Evolutionary conservation across 805 yeast species (phyloP).

Genomic region (Nakazawaea wickerhamii): DNA sequence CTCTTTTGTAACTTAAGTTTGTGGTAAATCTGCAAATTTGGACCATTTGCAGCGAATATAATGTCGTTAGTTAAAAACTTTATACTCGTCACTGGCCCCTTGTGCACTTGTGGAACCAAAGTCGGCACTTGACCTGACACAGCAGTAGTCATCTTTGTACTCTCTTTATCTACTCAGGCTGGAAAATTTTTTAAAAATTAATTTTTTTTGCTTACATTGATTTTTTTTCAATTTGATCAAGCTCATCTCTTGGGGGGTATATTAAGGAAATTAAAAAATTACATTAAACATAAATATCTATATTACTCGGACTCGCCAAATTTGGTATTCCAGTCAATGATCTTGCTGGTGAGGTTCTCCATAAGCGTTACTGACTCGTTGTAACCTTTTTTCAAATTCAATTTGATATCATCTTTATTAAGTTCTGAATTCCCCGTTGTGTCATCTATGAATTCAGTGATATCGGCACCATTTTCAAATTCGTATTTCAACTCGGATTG

Average conservation of each 20-base stretch:
- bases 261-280: not conserved
- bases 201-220: not conserved
- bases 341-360: slow-evolving; percentile 67
- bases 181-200: not conserved
- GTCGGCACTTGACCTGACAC: no score
- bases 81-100: slow-evolving; percentile 71
- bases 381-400: slow-evolving; percentile 41
- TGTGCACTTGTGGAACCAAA: slow-evolving; percentile 25
- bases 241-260: not conserved
- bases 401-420: slow-evolving; percentile 22
- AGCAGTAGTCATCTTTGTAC: no score
- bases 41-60: slow-evolving; percentile 68
- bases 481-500: slow-evolving; percentile 80
- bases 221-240: not conserved
- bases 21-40: slow-evolving; percentile 51
- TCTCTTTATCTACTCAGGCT: no score
- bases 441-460: slow-evolving; percentile 42
- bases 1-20: slow-evolving; percentile 33
- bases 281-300: not conserved
- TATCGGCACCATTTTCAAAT: slow-evolving; percentile 48
- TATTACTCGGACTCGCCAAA: slow-evolving; percentile 33
- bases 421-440: slow-evolving; percentile 19
- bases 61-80: slow-evolving; percentile 32
- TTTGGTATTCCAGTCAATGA: slow-evolving; percentile 75
- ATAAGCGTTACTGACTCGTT: slow-evolving; percentile 57